Base-by-base conservation (phyloP, 228 moss, liverwort and hornwort species). In the Sphagnum magellanicum region DNA sequence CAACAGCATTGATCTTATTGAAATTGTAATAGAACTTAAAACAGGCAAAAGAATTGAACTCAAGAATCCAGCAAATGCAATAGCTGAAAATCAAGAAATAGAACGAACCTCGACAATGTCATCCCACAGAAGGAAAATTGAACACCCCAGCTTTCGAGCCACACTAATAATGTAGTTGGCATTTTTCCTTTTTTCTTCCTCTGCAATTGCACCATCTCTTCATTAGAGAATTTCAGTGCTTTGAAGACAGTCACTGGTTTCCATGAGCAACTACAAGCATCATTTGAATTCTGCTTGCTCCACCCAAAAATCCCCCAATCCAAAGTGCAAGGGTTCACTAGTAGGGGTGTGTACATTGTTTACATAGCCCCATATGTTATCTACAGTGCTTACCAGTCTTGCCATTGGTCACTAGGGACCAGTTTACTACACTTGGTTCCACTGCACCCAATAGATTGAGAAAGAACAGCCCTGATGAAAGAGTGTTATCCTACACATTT, bases 101-200 rank as follows among this genome's bases (percentile, higher is more conserved):
- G 32, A 63, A 50, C 75, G 73, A 75, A 97, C 97, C 97, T 97
- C 87, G 66, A 93, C 93, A 76, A 97, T 91, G 66, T 97, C 97
- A 68, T 97, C 93, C 97, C 97, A 97, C 63, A 93, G 77, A 61
- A 97, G 81, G 74, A 97, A 97, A 64, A 97, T 85, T 16, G 91
- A 90, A 79, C 97, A 97, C 63, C 97, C 97, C 65, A 97, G 69
- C 79, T 97, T 97, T 64, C 97, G 86, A 58, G 97, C 93, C 68
- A 97, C 82, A 62, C 97, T 97, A 70, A 97, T 93, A 47, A 93
- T 78, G 63, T 97, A 97, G 67, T 87, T 93, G 59, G 93, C 93
- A 82, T 97, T 97, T 53, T 91, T 75, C 76, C 79, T 93, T 81
- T 79, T 88, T 61, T 93, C 97, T 63, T 97, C 97, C 60, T 83